Evolutionary conservation across 164 flowering plant genomes (phyloP).

Genomic region (Vitis rotundifolia): DNA sequence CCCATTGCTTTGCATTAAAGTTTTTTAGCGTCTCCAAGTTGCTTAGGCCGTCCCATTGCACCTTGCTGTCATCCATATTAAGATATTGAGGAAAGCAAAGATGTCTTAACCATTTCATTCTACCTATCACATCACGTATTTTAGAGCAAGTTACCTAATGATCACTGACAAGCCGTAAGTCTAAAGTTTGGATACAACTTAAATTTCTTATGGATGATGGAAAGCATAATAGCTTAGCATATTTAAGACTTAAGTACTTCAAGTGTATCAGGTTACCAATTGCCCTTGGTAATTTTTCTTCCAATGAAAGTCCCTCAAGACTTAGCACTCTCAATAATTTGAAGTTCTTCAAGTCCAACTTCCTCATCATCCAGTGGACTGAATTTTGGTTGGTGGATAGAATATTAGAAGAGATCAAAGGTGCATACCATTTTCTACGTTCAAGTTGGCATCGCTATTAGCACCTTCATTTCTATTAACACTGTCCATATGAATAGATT

Average conservation of each 20-base stretch:
- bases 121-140: slow-evolving; percentile 17
- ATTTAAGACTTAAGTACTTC: slow-evolving; percentile 21
- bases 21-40: slow-evolving; percentile 19
- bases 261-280: slow-evolving; percentile 26
- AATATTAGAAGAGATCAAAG: too few species aligned
- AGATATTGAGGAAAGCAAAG: neutral
- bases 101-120: slow-evolving; percentile 18
- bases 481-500: neutral
- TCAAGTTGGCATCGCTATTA: too few species aligned
- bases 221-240: neutral
- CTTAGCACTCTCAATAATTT: slow-evolving; percentile 17
- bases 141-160: neutral
- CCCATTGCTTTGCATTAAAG: neutral
- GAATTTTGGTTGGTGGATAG: too few species aligned
- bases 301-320: neutral
- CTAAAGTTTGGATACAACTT: slow-evolving; percentile 16
- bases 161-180: neutral
- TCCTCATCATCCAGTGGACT: too few species aligned
- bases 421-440: too few species aligned
- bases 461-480: too few species aligned
- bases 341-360: neutral
- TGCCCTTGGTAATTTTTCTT: neutral
- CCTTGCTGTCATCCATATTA: neutral
- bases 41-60: slow-evolving; percentile 14
- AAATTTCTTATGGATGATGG: slow-evolving; percentile 25